Evolutionary conservation across 768 basidiomycete species (phyloP), one percentile per base, ranked within the genome.

Genomic region (Antrodiella citrinella): DNA sequence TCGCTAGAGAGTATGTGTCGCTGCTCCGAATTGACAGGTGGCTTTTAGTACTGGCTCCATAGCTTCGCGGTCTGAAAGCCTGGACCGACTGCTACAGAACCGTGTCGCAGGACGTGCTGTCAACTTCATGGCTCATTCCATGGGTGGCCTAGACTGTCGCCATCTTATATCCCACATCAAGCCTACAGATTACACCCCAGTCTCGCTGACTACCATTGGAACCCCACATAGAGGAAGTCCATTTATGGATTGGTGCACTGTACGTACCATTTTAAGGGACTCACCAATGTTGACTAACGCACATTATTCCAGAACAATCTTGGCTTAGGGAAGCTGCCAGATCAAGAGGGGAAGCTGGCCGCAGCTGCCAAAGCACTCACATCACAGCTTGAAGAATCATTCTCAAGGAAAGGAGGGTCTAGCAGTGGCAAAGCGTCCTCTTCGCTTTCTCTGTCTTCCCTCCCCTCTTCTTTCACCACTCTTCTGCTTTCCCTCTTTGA

Each of bases 181-280:
- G 54, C 92, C 95, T 0, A 74, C 68, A 9, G 82, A 86, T 46
- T 98, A 98, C 67, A 76, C 76, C 1, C 93, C 96, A 1, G 67
- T 92, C 24, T 93, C 91, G 4, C 70, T 99, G 51, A 97, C 88
- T 1, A 88, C 84, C 19, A 78, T 99, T 56, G 82, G 84, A 21
- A 98, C 96, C 0, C 96, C 96, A 13, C 96, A 99, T 64, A 79
- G 91, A 15, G 95, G 96, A 26, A 91, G 89, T 58, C 93, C 95
- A 1, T 98, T 99, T 67, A 99, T 99, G 96, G 91, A 96, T 64
- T 99, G 96, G 96, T 98, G 95, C 70, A 76, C 81, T 45, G 90
- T 89, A 60, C 61, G 86, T 76, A 10, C 3, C 4, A 35, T 7
- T 35, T 35, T 7, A 15, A 47, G 24, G 35, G 45, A 12, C 15